phyloP scores from a whole-genome alignment of 768 basidiomycete genomes.

The Mycena maculata region DNA sequence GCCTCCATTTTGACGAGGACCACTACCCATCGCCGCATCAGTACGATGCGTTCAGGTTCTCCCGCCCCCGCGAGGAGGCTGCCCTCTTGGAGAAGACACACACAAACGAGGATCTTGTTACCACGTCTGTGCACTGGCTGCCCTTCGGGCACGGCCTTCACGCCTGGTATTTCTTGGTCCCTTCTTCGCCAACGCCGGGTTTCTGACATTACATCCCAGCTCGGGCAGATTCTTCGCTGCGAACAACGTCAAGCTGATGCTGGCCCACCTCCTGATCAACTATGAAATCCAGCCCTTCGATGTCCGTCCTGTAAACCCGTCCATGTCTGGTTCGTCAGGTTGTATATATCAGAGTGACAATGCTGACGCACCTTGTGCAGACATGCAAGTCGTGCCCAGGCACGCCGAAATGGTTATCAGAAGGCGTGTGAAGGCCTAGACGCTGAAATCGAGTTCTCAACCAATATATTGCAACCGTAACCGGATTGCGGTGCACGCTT shows the following conservation, averaged over 20 bases:
- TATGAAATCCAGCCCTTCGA: constrained; percentile 31
- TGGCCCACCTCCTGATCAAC: constrained; percentile 29
- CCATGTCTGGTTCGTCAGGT: constrained; percentile 5
- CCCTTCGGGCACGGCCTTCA: constrained; percentile 23
- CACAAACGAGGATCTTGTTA: constrained; percentile 19
- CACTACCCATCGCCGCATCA: constrained; percentile 13
- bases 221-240: constrained; percentile 34
- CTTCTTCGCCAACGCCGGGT: too few species aligned
- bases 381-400: neutral
- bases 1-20: constrained; percentile 29
- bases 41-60: constrained; percentile 30
- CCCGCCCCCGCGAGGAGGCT: constrained; percentile 21
- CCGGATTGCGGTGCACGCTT: neutral
- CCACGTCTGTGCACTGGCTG: constrained; percentile 18
- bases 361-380: neutral
- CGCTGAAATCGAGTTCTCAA: neutral
- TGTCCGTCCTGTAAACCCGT: neutral
- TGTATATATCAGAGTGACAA: too few species aligned
- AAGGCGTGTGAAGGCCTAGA: neutral
- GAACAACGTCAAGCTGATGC: constrained; percentile 30
- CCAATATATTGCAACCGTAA: too few species aligned
- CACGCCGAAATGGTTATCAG: neutral
- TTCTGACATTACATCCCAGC: neutral
- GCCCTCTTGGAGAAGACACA: neutral
- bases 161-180: constrained; percentile 12